Conservation (phyloP, 306 rosid genomes). For the Lablab purpureus region DNA sequence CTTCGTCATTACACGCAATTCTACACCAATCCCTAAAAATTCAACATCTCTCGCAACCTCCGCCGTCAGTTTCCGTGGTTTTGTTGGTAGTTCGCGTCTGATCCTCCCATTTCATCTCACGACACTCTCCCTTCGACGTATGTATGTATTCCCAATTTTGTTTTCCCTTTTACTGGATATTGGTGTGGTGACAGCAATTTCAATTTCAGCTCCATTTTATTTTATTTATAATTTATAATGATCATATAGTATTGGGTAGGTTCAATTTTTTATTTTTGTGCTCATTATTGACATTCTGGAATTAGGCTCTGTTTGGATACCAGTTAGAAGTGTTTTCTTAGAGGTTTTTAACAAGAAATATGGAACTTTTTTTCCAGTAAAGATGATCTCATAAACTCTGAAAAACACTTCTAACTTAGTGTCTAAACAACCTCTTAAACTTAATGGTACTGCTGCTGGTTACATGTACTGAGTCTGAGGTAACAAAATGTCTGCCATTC, state of each 20-base stretch:
- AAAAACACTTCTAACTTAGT: no score
- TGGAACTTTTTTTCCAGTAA: no score
- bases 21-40: background rate
- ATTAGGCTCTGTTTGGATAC: no score
- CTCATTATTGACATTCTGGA: background rate
- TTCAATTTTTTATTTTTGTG: conserved; percentile 16
- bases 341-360: no score
- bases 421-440: no score
- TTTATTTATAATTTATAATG: background rate
- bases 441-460: background rate
- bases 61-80: conserved; percentile 79
- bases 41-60: conserved; percentile 65
- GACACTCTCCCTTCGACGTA: conserved; percentile 60
- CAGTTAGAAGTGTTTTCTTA: no score
- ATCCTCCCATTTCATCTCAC: conserved; percentile 63
- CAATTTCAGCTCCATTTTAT: background rate
- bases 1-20: background rate
- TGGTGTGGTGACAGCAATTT: background rate
- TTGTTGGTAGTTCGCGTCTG: conserved; percentile 77
- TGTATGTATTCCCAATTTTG: conserved; percentile 39
- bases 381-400: no score
- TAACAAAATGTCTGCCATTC: background rate
- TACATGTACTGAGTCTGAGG: background rate
- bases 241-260: background rate
- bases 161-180: background rate